Evolutionary conservation across 257 asterid genomes (phyloP), one percentile per base, ranked within the genome.

Genomic region (Agastache rugosa): DNA sequence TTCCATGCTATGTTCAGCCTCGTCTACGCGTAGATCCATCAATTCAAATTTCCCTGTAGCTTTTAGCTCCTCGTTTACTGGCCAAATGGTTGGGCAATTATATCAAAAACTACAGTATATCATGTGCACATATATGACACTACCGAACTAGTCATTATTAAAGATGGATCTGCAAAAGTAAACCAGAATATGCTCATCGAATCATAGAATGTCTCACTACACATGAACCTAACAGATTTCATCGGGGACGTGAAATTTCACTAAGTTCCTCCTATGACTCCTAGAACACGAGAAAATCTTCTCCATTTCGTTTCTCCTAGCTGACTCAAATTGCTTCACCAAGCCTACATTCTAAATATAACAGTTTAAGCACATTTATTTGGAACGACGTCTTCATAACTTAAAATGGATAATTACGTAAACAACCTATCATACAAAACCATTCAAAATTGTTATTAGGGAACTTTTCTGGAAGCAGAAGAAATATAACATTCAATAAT

Each of bases 1-100:
- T 79, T 95, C 99, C 99, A 95, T 95, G 91, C 98, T 95, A 79
- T 95, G 99, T 78, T 95, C 99, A 78, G 96, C 97, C 83, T 95
- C 99, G 64, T 95, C 99, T 31, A 90, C 96, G 22, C 67, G 87
- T 78, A 92, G 83, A 88, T 92, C 98, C 99, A 95, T 95, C 71
- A 77, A 22, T 73, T 88, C 99, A 84, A 95, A 95, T 75, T 89
- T 88, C 70, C 97, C 99, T 2, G 96, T 90, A 73, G 92, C 96
- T 87, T 85, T 88, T 50, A 95, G 89, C 80, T 92, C 96, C 78
- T 95, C 97, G 22, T 73, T 89, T 73, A 89, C 99, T 95, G 86
- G 75, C 56, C 58, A 60, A 74, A 76, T 66, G 55, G 70, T 64
- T 55, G 29, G 68, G 44, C 41, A 48, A 25, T 54, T 25, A 27